Evolutionary conservation across 108 stramenopile species (phyloP).

Genomic region (Pseudonitzschia multiseries): DNA sequence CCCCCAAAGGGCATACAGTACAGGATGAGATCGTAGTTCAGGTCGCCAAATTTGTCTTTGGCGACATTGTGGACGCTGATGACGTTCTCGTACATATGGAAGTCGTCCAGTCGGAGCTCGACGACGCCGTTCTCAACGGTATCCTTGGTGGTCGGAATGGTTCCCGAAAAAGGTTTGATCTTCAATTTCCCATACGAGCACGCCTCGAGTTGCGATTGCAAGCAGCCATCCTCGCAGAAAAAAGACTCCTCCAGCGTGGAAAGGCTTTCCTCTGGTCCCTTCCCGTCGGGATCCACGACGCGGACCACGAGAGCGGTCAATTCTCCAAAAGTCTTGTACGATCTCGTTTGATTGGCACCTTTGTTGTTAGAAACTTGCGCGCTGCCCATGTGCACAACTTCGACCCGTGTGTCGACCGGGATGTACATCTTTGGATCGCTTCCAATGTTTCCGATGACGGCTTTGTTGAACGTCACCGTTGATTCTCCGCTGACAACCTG

Average conservation of each 20-base stretch:
- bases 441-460: background rate
- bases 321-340: background rate
- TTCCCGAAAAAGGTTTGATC: background rate
- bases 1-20: constrained; percentile 33
- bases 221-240: background rate
- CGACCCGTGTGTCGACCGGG: background rate
- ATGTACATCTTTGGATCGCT: background rate
- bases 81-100: background rate
- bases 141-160: background rate
- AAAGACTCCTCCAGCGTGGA: background rate
- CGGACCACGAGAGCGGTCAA: background rate
- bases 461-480: background rate
- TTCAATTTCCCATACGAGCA: background rate
- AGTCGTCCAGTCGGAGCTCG: background rate
- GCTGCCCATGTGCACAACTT: background rate
- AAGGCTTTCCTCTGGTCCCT: background rate
- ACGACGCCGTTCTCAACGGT: background rate
- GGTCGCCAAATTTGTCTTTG: background rate
- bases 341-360: background rate
- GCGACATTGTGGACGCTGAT: background rate
- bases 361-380: too few species aligned
- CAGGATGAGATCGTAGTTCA: constrained; percentile 29
- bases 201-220: background rate
- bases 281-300: background rate
- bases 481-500: background rate